Evolutionary conservation across 1,139 yeast species (phyloP), one percentile per base, ranked within the genome.

Genomic region (Saccharomyces hybrid): DNA sequence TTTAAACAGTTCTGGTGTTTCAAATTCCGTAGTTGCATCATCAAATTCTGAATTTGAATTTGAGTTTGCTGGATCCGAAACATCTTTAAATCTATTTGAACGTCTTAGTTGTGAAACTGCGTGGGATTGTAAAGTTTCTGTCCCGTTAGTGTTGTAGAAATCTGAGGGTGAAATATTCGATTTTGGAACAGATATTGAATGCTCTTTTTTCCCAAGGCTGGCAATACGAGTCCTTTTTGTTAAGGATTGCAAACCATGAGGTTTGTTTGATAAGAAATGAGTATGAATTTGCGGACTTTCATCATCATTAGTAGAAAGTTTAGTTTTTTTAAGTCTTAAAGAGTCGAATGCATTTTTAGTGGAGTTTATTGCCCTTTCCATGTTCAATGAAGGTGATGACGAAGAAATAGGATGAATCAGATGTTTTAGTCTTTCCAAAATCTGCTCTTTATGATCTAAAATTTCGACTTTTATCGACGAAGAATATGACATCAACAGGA

Each of bases 1-100:
- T 8, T 71, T 68, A 58, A 82, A 83, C 3, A 76, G 73, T 64
- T 83, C 86, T 14, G 83, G 70, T 6, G 38, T 53, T 48, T 68
- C 80, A 60, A 80, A 80, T 55, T 81, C 85, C 61, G 80, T 79
- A 62, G 81, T 85, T 9, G 75, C 75, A 29, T 81, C 74, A 59
- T 81, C 86, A 41, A 81, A 71, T 64, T 80, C 51, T 8, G 49
- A 6, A 11, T 38, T 38, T 9, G 44, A 25, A 14, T 48, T 48
- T 14, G 32, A 29, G 13, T 29, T 29, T 29, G 32, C 42, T 5
- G 42, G 16, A 16, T 38, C 9, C 44, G 19, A 38, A 19, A 38
- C 44, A 47, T 54, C 51, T 47, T 52, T 53, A 11, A 55, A 52
- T 48, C 55, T 50, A 46, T 48, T 28, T 25, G 53, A 49, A 34